Evolutionary conservation across 1,139 yeast species (phyloP), one percentile per base, ranked within the genome.

Genomic region (Taphrina sp.): DNA sequence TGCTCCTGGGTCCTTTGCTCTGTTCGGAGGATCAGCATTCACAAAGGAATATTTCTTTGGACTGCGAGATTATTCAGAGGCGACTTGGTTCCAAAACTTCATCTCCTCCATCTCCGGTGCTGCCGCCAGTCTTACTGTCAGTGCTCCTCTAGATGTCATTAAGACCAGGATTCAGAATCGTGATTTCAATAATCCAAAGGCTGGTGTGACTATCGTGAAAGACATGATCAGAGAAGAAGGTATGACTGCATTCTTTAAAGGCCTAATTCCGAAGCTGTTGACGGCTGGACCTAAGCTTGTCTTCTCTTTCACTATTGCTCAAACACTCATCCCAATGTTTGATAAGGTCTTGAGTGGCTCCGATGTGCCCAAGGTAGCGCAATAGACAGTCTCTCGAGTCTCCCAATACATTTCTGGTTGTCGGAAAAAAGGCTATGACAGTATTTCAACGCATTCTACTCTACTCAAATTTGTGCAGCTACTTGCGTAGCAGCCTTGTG

Each of bases 211-310:
- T 44, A 94, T 92, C 66, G 79, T 92, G 72, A 88, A 87, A 74
- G 90, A 90, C 72, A 92, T 94, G 85, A 79, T 85, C 63, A 85
- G 81, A 70, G 87, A 85, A 67, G 99, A 92, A 74, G 95, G 95
- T 4, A 58, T 86, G 60, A 66, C 89, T 44, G 80, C 96, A n/a
- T 92, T 92, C 75, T 92, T 92, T 80, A 92, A 92, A 75, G 98
- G 99, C 42, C 80, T 92, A 69, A 85, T 95, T 60, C 99, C 99
- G 60, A 92, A 92, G 73, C 79, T 92, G 68, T 79, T 92, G 71
- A 92, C 98, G 53, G 90, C 98, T 46, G 99, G 98, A 64, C 99
- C 99, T 60, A 92, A 92, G 76, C 80, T 92, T 67, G 98, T 92
- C 53, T 92, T 92, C 73, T 58, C 60, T 23, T 92, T 92, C 69